Base-by-base conservation (phyloP, 768 basidiomycete genomes). In the Rossbeevera mucosa region DNA sequence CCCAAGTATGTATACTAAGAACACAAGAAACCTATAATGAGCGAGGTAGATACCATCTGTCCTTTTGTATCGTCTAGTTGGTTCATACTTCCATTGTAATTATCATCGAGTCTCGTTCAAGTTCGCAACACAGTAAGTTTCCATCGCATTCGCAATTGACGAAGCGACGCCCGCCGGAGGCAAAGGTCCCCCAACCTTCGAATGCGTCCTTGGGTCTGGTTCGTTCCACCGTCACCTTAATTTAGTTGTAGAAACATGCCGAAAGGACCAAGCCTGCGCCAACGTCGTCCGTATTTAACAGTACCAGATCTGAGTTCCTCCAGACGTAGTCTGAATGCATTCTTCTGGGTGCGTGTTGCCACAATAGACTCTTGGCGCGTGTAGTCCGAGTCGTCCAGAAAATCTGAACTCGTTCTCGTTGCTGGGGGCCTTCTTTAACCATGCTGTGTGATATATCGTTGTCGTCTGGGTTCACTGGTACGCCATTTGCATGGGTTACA, bases 231-330 rank as follows among this genome's bases (percentile, higher is more conserved):
- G 4, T 5, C 8, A 44, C 41, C 13, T 28, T 0, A 40, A 21
- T 49, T 4, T 45, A 1, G 9, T 9, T 48, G 26, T 29, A 18
- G 54, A 31, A 20, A 49, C 16, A 25, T 24, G 18, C n/a, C n/a
- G n/a, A n/a, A n/a, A 22, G 5, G 8, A 6, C 33, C 20, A 50
- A 16, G 38, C 30, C 20, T 24, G 43, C 14, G 22, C 13, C n/a
- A 44, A 33, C 18, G 31, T 47, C 7, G 29, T 55, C 47, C 61
- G 21, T 48, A 55, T 40, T 49, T 51, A 2, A 48, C 30, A 2
- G 57, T 55, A 22, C 66, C 57, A 8, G 55, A 50, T 56, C 68
- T 68, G 26, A 70, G 47, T 12, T 38, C 47, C 31, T 68, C 68
- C 31, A 68, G 38, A 11, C 68, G 68, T 31, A 59, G 16, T 31